These are phyloP conservation scores for Neurospora cerealis DNA, from an alignment of 495 filamentous ascomycete genomes.

Conservation along the genomic window DNA sequence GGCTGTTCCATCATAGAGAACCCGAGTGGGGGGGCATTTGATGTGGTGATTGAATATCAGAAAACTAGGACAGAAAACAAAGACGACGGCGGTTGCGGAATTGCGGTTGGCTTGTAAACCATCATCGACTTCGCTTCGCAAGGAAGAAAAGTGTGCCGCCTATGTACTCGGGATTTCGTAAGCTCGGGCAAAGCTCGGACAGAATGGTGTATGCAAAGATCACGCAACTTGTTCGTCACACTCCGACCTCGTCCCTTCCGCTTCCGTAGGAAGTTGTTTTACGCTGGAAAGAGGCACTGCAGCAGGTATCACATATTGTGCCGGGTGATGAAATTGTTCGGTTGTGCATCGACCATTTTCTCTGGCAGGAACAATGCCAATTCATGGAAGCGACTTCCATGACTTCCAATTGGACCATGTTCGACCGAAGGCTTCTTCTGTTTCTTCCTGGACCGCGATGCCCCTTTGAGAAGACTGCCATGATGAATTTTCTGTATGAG, in stretches of 20 bases:
- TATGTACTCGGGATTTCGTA: not conserved
- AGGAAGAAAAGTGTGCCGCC: not conserved
- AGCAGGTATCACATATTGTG: slow-evolving; percentile 1
- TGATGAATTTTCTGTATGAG: not conserved
- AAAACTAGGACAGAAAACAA: not conserved
- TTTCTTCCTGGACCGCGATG: not conserved
- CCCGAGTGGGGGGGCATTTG: not conserved
- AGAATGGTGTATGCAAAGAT: not conserved
- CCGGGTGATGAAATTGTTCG: not conserved
- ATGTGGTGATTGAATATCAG: not conserved
- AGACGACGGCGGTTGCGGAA: slow-evolving; percentile 9
- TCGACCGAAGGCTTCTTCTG: not conserved
- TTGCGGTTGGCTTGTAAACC: slow-evolving; percentile 2
- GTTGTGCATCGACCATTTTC: not conserved
- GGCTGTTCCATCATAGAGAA: not conserved
- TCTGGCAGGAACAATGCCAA: not conserved
- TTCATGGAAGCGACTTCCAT: not conserved
- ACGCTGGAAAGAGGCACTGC: not conserved
- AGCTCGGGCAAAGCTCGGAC: slow-evolving; percentile 9
- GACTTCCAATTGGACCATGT: not conserved
- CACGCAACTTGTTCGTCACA: not conserved
- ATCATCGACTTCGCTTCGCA: not conserved
- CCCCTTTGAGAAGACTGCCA: not conserved
- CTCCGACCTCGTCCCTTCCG: not conserved
- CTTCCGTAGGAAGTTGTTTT: not conserved